Evolutionary conservation across 2,329 filamentous ascomycete genomes (phyloP).

Genomic region (Pseudopithomyces maydicus): DNA sequence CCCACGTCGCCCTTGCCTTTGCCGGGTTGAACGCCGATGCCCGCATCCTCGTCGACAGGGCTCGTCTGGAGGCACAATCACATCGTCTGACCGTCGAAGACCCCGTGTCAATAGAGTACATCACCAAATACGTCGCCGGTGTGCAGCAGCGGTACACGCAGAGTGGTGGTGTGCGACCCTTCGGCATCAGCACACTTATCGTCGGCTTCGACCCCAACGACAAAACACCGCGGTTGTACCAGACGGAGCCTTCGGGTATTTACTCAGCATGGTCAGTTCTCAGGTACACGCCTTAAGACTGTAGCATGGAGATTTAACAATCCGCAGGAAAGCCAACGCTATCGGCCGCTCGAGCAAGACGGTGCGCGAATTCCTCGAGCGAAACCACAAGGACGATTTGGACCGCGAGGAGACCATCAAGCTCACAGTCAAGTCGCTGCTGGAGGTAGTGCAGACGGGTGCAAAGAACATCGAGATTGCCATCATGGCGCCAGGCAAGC

Average conservation of each 20-base stretch:
- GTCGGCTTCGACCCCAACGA: slow-evolving; percentile 98
- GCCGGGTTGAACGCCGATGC: slow-evolving; percentile 97
- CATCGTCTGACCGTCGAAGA: slow-evolving; percentile 97
- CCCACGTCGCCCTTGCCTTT: slow-evolving; percentile 95
- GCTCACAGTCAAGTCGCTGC: slow-evolving; percentile 94
- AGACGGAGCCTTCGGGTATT: slow-evolving; percentile 99
- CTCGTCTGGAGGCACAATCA: slow-evolving; percentile 93
- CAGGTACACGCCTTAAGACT: neutral
- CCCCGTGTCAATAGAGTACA: slow-evolving; percentile 97
- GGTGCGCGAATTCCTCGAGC: slow-evolving; percentile 96
- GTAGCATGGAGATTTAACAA: slow-evolving; percentile 13
- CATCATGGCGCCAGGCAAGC: slow-evolving; percentile 91
- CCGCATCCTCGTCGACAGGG: slow-evolving; percentile 97
- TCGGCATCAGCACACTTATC: slow-evolving; percentile 96
- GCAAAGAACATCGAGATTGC: slow-evolving; percentile 99
- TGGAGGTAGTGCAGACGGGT: slow-evolving; percentile 97
- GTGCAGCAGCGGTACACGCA: slow-evolving; percentile 99
- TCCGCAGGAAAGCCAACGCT: slow-evolving; percentile 91
- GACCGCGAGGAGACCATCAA: slow-evolving; percentile 95
- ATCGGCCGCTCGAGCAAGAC: slow-evolving; percentile 99
- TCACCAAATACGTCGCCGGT: slow-evolving; percentile 97
- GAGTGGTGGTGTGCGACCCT: slow-evolving; percentile 97
- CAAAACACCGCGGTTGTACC: slow-evolving; percentile 86
- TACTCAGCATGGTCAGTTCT: slow-evolving; percentile 90
- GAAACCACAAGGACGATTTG: slow-evolving; percentile 99